Conservation (phyloP, 352 stramenopile species). For the Globisporangium polare region DNA sequence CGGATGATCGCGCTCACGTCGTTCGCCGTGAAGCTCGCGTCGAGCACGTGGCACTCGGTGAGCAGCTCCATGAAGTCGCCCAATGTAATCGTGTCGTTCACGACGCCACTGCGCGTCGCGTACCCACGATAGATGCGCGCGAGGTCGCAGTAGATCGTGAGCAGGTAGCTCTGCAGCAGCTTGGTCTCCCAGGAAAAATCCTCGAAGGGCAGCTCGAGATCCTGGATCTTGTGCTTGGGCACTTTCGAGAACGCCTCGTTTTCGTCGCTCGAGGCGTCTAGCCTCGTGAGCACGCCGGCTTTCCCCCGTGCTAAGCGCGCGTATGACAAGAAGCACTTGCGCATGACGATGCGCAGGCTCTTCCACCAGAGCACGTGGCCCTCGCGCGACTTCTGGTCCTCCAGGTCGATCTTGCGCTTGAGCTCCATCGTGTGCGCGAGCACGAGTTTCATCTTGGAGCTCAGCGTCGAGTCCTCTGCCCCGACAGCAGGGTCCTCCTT, state of each 20-base stretch:
- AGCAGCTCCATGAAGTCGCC: constrained; percentile 59
- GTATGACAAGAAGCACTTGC: constrained; percentile 78
- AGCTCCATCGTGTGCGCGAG: constrained; percentile 70
- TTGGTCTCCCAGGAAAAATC: constrained; percentile 70
- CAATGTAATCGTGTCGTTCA: constrained; percentile 43
- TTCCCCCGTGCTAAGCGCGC: constrained; percentile 58
- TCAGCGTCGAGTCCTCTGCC: constrained; percentile 29
- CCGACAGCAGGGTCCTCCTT: background rate
- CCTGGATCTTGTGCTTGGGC: constrained; percentile 38
- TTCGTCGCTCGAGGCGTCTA: constrained; percentile 42
- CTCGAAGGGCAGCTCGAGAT: constrained; percentile 55
- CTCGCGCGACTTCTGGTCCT: constrained; percentile 56
- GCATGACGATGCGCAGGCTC: constrained; percentile 62
- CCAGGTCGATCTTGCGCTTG: constrained; percentile 58
- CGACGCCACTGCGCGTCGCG: constrained; percentile 33
- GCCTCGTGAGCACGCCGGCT: constrained; percentile 48
- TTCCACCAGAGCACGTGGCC: constrained; percentile 69
- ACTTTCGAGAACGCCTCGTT: constrained; percentile 63
- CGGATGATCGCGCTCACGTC: constrained; percentile 44
- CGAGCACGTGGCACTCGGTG: constrained; percentile 61
- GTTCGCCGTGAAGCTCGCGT: constrained; percentile 32
- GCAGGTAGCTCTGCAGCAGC: constrained; percentile 65
- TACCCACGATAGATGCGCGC: constrained; percentile 73
- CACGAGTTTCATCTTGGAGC: constrained; percentile 59
- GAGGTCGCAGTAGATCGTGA: constrained; percentile 68